Evolutionary conservation across 305 asterid genomes (phyloP), one percentile per base, ranked within the genome.

Genomic region (Lippia alba): DNA sequence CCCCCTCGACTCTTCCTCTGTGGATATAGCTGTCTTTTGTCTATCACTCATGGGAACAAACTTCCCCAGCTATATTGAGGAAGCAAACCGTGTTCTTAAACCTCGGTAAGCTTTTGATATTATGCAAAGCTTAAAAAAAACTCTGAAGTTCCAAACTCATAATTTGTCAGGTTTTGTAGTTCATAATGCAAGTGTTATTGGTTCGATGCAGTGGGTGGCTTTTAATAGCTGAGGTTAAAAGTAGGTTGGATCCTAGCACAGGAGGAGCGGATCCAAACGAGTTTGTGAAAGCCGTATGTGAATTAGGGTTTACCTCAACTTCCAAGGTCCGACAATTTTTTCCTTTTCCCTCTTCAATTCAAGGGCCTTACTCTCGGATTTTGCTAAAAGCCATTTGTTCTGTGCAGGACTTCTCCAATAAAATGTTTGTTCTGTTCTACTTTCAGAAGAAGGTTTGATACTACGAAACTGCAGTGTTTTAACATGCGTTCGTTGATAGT

Each of bases 21-120:
- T 85, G 59, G 97, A 94, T 66, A 85, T 89, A 75, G 88, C 95
- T 15, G 89, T 94, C 61, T 94, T 94, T 79, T 94, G 97, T 68
- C 95, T 91, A 77, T 94, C 99, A 19, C 84, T 94, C 69, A 94
- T 94, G 99, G 97, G 99, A 36, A 87, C 84, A 57, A 84, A 94
- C 91, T 94, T 91, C 79, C 85, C 96, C 17, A 89, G 76, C 71
- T 94, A 83, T 74, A 83, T 94, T 58, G 74, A 81, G 79, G 99
- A 94, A 88, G 99, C 97, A 6, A 83, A 78, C 66, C 83, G 97
- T 69, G 90, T 91, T 80, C 97, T 94, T 56, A 91, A 88, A 79
- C 82, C 91, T 59, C 56, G 77, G 97, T 91, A 76, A 45, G 81
- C 50, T 75, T 4, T 72, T 44, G 30, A 56, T 50, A 50, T 59